phyloP scores from a whole-genome alignment of 768 basidiomycete genomes.

The Rhodotorula babjevae region DNA sequence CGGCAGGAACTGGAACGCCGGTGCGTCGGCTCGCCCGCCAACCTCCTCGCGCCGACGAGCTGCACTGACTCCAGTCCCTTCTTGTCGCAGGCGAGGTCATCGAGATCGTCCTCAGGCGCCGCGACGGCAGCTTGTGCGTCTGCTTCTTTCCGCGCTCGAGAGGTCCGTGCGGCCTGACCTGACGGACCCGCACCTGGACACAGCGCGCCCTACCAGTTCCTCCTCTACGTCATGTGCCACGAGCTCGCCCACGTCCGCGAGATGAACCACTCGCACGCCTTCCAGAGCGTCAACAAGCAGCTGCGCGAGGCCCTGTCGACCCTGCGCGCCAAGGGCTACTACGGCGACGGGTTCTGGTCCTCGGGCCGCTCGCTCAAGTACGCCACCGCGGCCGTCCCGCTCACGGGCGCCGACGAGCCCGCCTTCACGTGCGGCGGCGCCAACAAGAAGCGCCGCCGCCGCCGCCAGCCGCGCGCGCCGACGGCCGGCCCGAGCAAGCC shows the following conservation, averaged over 20 bases:
- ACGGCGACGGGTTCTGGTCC: constrained; percentile 36
- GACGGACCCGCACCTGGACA: neutral
- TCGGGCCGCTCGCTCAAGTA: constrained; percentile 7
- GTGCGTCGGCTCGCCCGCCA: neutral
- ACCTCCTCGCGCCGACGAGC: neutral
- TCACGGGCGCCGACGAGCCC: neutral
- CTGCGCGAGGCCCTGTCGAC: constrained; percentile 1
- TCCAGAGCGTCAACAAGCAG: constrained; percentile 27
- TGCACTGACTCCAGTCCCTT: neutral
- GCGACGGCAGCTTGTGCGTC: constrained; percentile 20
- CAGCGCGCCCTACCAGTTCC: constrained; percentile 31
- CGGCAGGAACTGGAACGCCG: constrained; percentile 26
- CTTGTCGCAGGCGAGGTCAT: constrained; percentile 10
- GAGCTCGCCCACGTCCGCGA: constrained; percentile 23
- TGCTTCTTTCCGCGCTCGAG: fast-evolving
- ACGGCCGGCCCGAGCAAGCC: neutral
- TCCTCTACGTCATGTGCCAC: constrained; percentile 33
- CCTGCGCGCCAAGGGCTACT: constrained; percentile 16
- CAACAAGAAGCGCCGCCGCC: neutral
- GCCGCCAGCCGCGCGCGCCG: neutral
- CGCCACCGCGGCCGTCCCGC: neutral
- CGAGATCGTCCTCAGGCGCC: constrained; percentile 27
- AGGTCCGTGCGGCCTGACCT: neutral
- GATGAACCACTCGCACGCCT: constrained; percentile 23
- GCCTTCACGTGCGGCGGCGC: constrained; percentile 15